Conservation (phyloP, 2,329 filamentous ascomycete species). For the Claviceps africana region DNA sequence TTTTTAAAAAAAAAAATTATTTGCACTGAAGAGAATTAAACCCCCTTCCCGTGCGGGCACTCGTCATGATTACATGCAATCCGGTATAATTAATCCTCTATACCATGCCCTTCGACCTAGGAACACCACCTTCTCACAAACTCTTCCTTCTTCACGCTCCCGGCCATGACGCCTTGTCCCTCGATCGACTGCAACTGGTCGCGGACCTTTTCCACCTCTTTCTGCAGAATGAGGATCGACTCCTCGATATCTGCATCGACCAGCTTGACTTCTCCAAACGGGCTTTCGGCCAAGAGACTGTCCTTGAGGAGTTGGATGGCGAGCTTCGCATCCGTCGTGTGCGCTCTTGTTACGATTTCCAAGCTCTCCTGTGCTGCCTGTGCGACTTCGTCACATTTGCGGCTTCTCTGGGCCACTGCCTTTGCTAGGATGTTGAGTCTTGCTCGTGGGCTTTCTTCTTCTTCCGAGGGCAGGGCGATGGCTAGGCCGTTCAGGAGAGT, state of each 20-base stretch:
- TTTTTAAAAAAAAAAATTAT: no score
- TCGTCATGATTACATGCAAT: no score
- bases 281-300: slow-evolving; percentile 38
- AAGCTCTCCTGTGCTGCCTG: slow-evolving; percentile 34
- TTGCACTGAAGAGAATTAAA: no score
- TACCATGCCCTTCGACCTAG: background rate
- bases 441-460: slow-evolving; percentile 11
- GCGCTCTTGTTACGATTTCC: slow-evolving; percentile 27
- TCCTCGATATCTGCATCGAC: slow-evolving; percentile 38
- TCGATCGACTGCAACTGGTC: slow-evolving; percentile 26
- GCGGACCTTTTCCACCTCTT: slow-evolving; percentile 29
- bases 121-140: slow-evolving; percentile 24
- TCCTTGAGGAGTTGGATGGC: slow-evolving; percentile 37
- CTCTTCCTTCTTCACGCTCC: slow-evolving; percentile 34
- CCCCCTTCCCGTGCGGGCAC: no score
- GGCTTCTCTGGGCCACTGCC: slow-evolving; percentile 23
- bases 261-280: slow-evolving; percentile 32
- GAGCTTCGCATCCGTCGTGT: slow-evolving; percentile 32
- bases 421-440: slow-evolving; percentile 21
- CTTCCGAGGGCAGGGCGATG: slow-evolving; percentile 24
- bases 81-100: no score
- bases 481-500: slow-evolving; percentile 35
- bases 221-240: slow-evolving; percentile 31
- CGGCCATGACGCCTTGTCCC: slow-evolving; percentile 20
- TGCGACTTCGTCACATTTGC: slow-evolving; percentile 30